Evolutionary conservation across 495 filamentous ascomycete species (phyloP).

Genomic region (Sporormia fimetaria): DNA sequence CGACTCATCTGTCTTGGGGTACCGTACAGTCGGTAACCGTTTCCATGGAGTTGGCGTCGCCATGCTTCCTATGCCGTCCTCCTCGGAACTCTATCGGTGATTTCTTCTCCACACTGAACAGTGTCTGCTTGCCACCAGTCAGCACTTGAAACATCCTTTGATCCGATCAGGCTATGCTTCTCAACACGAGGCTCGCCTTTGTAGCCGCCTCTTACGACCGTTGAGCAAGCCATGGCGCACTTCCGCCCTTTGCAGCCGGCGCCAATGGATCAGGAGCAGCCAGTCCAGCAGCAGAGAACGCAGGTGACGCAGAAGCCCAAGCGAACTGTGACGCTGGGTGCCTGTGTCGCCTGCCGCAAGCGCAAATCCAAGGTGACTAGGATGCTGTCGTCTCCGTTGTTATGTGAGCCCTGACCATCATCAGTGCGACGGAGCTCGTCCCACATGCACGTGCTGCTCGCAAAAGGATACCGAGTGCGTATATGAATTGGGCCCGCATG

Average conservation of each 20-base stretch:
- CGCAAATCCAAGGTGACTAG: slow-evolving; percentile 15
- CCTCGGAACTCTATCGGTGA: too few relatives aligned
- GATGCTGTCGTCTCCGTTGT: background rate
- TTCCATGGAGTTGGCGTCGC: too few relatives aligned
- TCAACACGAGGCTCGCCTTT: too few relatives aligned
- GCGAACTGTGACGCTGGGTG: slow-evolving; percentile 18
- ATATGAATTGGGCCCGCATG: slow-evolving; percentile 19
- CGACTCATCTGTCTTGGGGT: too few relatives aligned
- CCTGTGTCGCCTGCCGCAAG: slow-evolving; percentile 18
- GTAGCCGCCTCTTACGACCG: background rate
- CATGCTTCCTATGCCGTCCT: too few relatives aligned
- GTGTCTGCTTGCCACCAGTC: too few relatives aligned
- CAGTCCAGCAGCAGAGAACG: slow-evolving; percentile 4
- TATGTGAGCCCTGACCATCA: slow-evolving; percentile 1
- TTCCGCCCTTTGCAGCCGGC: slow-evolving; percentile 18
- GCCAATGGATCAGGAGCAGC: slow-evolving; percentile 12
- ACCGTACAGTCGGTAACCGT: too few relatives aligned
- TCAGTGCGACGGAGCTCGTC: slow-evolving; percentile 19
- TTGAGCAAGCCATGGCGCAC: slow-evolving; percentile 6
- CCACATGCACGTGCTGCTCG: slow-evolving; percentile 15
- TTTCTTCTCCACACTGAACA: too few relatives aligned
- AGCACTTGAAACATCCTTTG: too few relatives aligned
- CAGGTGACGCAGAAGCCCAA: slow-evolving; percentile 17
- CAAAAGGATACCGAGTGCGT: slow-evolving; percentile 18
- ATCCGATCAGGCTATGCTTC: too few relatives aligned